Base-by-base conservation (phyloP, 306 rosid genomes). In the Glycine soja region DNA sequence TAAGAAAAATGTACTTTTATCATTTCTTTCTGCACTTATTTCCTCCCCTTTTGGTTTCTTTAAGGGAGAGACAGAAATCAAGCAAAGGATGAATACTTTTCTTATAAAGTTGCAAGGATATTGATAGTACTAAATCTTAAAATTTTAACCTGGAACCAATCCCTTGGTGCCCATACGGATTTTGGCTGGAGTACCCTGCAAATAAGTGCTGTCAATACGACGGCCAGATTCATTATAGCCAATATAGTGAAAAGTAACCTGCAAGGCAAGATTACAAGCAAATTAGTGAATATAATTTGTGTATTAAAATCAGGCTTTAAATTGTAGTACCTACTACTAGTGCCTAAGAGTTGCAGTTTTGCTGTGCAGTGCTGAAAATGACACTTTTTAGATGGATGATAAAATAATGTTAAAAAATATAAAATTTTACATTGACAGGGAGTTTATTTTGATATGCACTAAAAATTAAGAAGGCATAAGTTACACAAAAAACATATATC, bases 181-280 rank as follows among this genome's bases (percentile, higher is more conserved):
- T 88, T 81, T 90, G 78, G 97, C 99, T 3, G 98, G 99, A 62
- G 97, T n/a, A 10, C 97, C 97, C 81, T 93, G 97, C 70, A 90
- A 74, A 85, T 93, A 95, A 64, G 96, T 88, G 90, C 99, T 95
- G 85, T 95, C 99, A 53, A 95, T 95, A 6, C 97, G 99, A 10
- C 98, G 97, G 42, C 99, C 99, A 11, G 99, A 93, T 85, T 95
- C 98, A 9, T 91, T 95, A 73, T 95, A 95, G 69, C 99, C 99
- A 81, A 90, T 58, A 56, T 95, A 95, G 86, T 95, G 96, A 89
- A 95, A 95, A 57, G 80, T 93, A 81, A 95, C 92, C 99, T 95
- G 86, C 85, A 89, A 56, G 77, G 38, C 68, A 68, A 75, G 63
- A 51, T 47, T 16, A 64, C 50, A 57, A 52, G 40, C 34, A 81